Conservation (phyloP, 164 flowering plant genomes). For the Taxillus chinensis region DNA sequence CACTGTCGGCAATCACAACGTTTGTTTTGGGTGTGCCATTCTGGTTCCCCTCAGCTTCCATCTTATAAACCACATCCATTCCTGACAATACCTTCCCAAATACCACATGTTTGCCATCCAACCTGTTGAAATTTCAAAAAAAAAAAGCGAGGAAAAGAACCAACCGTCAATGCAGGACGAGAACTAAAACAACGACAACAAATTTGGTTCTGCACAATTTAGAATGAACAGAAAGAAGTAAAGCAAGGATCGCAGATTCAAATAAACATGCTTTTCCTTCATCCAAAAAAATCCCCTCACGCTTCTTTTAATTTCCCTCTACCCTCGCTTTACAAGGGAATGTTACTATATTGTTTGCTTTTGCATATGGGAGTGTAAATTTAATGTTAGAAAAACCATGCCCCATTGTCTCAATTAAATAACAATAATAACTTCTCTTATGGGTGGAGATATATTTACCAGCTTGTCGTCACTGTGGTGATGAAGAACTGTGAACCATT, state of each 20-base stretch:
- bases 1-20: conserved; percentile 61
- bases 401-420: neutral
- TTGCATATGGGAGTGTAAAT: no score
- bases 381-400: no score
- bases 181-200: no score
- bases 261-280: no score
- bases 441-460: conserved; percentile 34
- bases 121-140: conserved; percentile 31
- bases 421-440: neutral
- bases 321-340: no score
- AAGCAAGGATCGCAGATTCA: no score
- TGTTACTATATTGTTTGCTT: no score
- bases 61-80: conserved; percentile 76
- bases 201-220: no score
- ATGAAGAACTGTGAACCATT: conserved; percentile 98
- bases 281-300: no score
- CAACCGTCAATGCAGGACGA: no score
- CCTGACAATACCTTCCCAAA: conserved; percentile 93
- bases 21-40: conserved; percentile 63
- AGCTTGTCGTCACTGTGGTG: conserved; percentile 91
- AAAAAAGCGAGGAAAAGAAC: neutral
- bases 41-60: conserved; percentile 72
- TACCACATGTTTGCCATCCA: conserved; percentile 91
- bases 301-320: no score
- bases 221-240: no score